phyloP scores from a whole-genome alignment of 441 rosid genomes.

The Omphalea diandra region DNA sequence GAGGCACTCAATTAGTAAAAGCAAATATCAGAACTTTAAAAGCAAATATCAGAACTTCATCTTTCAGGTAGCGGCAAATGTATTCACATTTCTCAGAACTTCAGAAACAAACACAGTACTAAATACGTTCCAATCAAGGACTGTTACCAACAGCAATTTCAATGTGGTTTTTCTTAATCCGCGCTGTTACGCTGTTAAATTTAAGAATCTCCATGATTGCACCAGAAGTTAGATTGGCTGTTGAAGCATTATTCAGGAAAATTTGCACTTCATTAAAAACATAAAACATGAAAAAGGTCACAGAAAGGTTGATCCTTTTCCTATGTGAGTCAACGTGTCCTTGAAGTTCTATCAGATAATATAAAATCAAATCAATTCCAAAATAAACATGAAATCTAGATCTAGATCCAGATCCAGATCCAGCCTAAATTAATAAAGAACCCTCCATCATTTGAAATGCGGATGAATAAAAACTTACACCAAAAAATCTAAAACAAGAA shows the following conservation, averaged over 20 bases:
- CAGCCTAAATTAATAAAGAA: conserved; percentile 14
- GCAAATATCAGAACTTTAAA: not conserved
- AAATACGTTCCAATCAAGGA: not conserved
- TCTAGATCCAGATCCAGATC: conserved; percentile 30
- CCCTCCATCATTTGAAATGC: conserved; percentile 11
- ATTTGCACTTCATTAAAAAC: not conserved
- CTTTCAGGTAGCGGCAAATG: not conserved
- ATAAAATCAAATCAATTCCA: conserved; percentile 10
- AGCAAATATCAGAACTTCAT: not conserved
- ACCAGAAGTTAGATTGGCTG: not conserved
- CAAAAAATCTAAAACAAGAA: not conserved
- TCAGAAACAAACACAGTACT: not conserved
- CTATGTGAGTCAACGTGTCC: not conserved
- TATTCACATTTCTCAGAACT: not conserved
- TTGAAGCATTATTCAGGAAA: not conserved
- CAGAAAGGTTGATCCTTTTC: conserved; percentile 9
- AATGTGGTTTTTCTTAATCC: not conserved
- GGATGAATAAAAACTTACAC: not conserved
- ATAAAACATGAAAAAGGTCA: not conserved
- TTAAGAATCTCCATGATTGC: not conserved
- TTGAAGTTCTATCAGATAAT: conserved; percentile 9
- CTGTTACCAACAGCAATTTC: not conserved
- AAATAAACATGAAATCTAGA: conserved; percentile 6
- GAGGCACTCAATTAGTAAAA: too few species aligned
- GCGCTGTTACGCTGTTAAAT: not conserved